Evolutionary conservation across 768 basidiomycete genomes (phyloP).

Genomic region (Peribolospora kevripleyi): DNA sequence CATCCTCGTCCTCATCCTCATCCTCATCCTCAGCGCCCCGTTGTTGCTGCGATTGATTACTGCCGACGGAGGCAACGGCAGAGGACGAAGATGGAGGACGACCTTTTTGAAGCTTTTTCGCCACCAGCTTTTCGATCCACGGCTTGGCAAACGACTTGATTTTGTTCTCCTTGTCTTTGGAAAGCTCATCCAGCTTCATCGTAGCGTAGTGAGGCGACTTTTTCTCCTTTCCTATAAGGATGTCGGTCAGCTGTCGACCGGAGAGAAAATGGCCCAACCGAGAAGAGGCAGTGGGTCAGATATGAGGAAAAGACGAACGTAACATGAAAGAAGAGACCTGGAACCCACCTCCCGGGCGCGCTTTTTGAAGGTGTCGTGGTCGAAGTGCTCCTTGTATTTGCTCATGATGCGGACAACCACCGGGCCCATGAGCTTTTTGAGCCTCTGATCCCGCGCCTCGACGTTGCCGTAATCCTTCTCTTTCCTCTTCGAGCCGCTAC

Average conservation of each 20-base stretch:
- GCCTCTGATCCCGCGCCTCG: constrained; percentile 34
- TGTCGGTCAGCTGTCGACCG: constrained; percentile 41
- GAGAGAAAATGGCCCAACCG: constrained; percentile 1
- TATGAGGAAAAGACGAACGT: background rate
- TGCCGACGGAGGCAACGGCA: too few relatives aligned
- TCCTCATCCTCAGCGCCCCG: too few relatives aligned
- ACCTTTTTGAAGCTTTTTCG: constrained; percentile 11
- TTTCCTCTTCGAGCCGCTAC: constrained; percentile 4
- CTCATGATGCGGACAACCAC: constrained; percentile 85
- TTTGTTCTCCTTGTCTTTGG: constrained; percentile 65
- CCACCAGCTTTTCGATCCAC: constrained; percentile 49
- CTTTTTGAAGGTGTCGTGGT: constrained; percentile 68
- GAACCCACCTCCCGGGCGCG: constrained; percentile 68
- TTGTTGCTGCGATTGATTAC: too few relatives aligned
- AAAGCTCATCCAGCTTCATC: constrained; percentile 44
- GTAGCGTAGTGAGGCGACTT: constrained; percentile 57
- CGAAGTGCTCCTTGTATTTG: constrained; percentile 50
- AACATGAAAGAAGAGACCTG: background rate
- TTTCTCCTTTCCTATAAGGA: constrained; percentile 87
- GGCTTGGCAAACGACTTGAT: constrained; percentile 87
- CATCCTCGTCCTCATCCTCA: too few relatives aligned
- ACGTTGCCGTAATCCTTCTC: constrained; percentile 12
- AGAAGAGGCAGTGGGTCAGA: background rate
- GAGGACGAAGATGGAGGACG: background rate
- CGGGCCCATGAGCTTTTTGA: constrained; percentile 58